Base-by-base conservation (phyloP, 148 eudicot species). In the Tetragonia tetragonoides region DNA sequence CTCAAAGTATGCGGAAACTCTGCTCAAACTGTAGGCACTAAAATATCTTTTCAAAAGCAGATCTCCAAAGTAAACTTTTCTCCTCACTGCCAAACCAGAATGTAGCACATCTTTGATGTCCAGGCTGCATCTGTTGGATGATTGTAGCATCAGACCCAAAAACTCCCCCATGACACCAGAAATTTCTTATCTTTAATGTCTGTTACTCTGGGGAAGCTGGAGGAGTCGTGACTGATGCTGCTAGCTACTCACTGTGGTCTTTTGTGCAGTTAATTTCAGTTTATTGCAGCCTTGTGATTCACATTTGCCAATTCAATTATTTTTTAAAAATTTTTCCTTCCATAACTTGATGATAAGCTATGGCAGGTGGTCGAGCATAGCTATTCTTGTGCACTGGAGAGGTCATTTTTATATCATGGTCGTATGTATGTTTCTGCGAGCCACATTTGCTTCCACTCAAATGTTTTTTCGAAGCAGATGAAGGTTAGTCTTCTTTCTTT, bases 401-500 rank as follows among this genome's bases (percentile, higher is more conserved):
- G 95, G 83, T 95, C 97, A 51, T 92, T 95, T 79, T 86, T 95
- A 80, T 95, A 95, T 84, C 98, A 95, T 74, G 98, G 98, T 24
- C 98, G 98, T 61, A 92, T 95, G 94, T 95, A 87, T 84, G 84
- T 89, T 61, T 95, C 98, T 49, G 83, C 93, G 2, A 91, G 92
- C 93, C 95, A 91, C 84, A 86, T 95, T 75, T 95, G 97, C 86
- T 95, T 95, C 85, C 98, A 95, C 78, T 95, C 98, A n/a, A 95
- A 95, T 78, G 90, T 95, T 51, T 95, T 95, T 79, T 90, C 95
- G 8, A 95, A 95, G 84, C 92, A 92, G 81, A 90, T 95, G 92
- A 95, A 95, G 96, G 98, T 95, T 66, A 81, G 81, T 41, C 59
- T 63, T 78, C 56, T 72, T 78, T 62, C 57, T 46, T 46, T 46